Evolutionary conservation across 2,329 filamentous ascomycete genomes (phyloP).

Genomic region (Beauveria sp.): DNA sequence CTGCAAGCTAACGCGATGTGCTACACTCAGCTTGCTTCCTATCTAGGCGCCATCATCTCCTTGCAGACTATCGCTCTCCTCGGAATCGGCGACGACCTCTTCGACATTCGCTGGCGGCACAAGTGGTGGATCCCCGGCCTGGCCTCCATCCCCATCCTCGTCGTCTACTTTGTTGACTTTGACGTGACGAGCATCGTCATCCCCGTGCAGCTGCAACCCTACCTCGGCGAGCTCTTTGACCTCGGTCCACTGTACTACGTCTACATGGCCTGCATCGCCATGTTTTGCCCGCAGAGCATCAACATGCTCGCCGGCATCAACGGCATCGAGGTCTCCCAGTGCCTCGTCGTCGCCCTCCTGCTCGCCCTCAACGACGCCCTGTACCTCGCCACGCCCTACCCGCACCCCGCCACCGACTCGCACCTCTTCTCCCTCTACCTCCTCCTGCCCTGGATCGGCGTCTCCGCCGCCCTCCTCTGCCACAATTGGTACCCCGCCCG

Average conservation of each 20-base stretch:
- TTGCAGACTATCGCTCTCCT: conserved; percentile 86
- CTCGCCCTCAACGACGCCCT: conserved; percentile 81
- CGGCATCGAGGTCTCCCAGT: conserved; percentile 93
- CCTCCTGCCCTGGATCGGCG: conserved; percentile 86
- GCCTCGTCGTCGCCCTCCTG: conserved; percentile 77
- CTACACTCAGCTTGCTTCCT: conserved; percentile 69
- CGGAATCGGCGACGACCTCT: conserved; percentile 89
- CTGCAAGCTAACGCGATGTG: background rate
- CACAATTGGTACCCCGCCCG: conserved; percentile 96
- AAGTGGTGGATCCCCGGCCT: conserved; percentile 97
- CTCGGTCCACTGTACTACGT: conserved; percentile 80
- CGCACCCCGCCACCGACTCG: conserved; percentile 89
- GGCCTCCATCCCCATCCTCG: conserved; percentile 84
- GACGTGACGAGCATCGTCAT: conserved; percentile 94
- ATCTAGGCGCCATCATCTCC: conserved; percentile 87
- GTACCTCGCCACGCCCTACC: conserved; percentile 77
- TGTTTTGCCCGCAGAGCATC: conserved; percentile 98
- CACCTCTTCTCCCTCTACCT: conserved; percentile 96
- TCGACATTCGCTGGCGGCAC: conserved; percentile 97
- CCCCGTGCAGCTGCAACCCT: conserved; percentile 74
- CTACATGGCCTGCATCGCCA: conserved; percentile 94
- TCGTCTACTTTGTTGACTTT: conserved; percentile 98
- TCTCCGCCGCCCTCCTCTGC: conserved; percentile 74
- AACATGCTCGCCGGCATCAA: conserved; percentile 99
- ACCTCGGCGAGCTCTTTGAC: conserved; percentile 78